A percentile compares a stretch with the other conserved stretches of the same genome.
Conservation (phyloP, 108 stramenopile genomes). For the Tribonema minus region DNA sequence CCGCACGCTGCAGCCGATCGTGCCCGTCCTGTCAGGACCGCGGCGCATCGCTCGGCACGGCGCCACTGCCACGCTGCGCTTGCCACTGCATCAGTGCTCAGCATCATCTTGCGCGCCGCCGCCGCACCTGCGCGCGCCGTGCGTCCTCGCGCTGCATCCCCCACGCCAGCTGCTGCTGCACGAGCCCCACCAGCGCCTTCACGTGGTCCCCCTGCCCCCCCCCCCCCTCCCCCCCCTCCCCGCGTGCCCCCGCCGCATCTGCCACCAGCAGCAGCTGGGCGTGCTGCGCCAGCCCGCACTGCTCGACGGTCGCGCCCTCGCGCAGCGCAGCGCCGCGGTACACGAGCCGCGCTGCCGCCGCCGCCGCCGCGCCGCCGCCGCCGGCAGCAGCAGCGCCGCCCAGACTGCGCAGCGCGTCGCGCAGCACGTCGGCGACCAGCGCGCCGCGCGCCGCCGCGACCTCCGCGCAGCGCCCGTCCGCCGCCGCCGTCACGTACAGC, state of each 20-base stretch:
- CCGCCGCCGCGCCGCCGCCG: not conserved
- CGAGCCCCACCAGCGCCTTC: conserved; percentile 8
- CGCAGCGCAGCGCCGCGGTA: not conserved
- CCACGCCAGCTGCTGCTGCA: conserved; percentile 41
- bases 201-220: not conserved
- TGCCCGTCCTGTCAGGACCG: no score
- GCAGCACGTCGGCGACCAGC: not conserved
- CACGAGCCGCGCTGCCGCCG: not conserved
- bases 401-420: not conserved
- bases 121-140: conserved; percentile 16
- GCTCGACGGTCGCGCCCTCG: not conserved
- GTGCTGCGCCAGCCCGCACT: not conserved
- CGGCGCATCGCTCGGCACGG: no score
- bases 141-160: conserved; percentile 3
- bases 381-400: conserved; percentile 2
- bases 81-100: no score
- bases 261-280: no score
- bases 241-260: no score
- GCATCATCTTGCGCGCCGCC: no score
- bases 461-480: not conserved
- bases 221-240: no score
- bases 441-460: not conserved
- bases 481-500: not conserved
- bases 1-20: no score
- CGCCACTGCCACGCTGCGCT: no score